Base-by-base conservation (phyloP, 2,329 filamentous ascomycete genomes). In the Trichoderma polysporum region DNA sequence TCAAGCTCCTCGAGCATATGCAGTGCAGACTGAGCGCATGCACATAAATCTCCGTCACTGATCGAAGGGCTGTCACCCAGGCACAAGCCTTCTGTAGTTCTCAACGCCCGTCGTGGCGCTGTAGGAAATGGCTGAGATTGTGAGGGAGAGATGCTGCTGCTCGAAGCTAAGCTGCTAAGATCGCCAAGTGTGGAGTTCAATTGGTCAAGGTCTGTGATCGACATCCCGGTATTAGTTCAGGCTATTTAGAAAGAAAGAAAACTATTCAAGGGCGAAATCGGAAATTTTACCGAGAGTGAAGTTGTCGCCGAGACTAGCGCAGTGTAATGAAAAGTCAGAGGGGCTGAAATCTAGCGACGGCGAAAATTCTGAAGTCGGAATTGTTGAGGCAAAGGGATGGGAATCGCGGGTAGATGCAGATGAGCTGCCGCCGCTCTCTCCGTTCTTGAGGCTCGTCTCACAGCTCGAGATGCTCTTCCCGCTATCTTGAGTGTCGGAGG, bases 1-100 rank as follows among this genome's bases (percentile, higher is more conserved):
- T 62, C 59, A 9, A 62, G 59, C 13, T 62, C 59, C 9, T 62
- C 59, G 10, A 62, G 49, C 59, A 62, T 62, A 17, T 62, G 59
- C 1, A 62, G 35, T 8, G 59, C 59, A 22, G 59, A 62, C 15
- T 62, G 59, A 2, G 59, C 59, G n/a, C 59, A 62, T 6, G 47
- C 25, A 4, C 59, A 62, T 1, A 62, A 17, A 6, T 62, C 49
- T 29, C 59, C 59, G 4, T 62, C 59, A 7, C 41, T 31, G 25
- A 53, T 62, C 2, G 59, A 52, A 25, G 59, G 33, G 49, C 35
- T 53, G 12, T 62, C 59, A 19, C 33, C 47, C 6, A 13, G 19
- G 7, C 35, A 52, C 13, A 53, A 22, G 22, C 8, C 31, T 25
- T 62, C 59, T 45, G 35, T 31, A 2, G 25, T 45, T 33, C 13